These are phyloP conservation scores for Linnemannia schmuckeri DNA, from an alignment of 192 early-diverging fungal genomes.

Conservation along the genomic window DNA sequence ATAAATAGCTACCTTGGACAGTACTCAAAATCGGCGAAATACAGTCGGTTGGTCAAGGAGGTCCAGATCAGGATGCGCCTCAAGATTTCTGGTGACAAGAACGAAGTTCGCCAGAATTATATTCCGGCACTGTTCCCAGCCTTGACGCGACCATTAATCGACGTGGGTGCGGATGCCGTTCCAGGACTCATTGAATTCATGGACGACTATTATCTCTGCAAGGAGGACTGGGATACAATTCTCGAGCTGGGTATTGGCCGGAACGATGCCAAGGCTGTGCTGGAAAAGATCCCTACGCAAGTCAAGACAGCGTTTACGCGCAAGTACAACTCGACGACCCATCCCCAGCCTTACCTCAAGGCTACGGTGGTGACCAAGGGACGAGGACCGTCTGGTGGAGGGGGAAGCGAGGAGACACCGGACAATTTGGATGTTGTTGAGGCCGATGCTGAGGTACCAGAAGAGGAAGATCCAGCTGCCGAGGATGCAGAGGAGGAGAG, in stretches of 20 bases:
- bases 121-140: slow-evolving; percentile 76
- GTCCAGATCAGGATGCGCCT: slow-evolving; percentile 91
- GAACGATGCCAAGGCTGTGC: slow-evolving; percentile 60
- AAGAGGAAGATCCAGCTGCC: slow-evolving; percentile 64
- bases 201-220: slow-evolving; percentile 93
- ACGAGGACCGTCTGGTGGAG: slow-evolving; percentile 18
- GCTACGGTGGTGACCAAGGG: slow-evolving; percentile 41
- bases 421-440: slow-evolving; percentile 74
- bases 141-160: slow-evolving; percentile 68
- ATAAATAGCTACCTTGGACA: slow-evolving; percentile 88
- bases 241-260: slow-evolving; percentile 80
- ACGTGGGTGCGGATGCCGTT: slow-evolving; percentile 68
- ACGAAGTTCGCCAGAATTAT: slow-evolving; percentile 89
- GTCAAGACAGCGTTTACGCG: slow-evolving; percentile 88
- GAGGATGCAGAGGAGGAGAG: slow-evolving; percentile 73
- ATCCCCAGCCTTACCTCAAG: slow-evolving; percentile 73
- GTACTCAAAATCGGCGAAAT: slow-evolving; percentile 85
- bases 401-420: slow-evolving; percentile 51
- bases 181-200: slow-evolving; percentile 83
- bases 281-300: slow-evolving; percentile 67
- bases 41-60: slow-evolving; percentile 78
- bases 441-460: slow-evolving; percentile 44
- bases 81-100: slow-evolving; percentile 84
- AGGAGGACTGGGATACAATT: slow-evolving; percentile 90
- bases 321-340: slow-evolving; percentile 67